phyloP scores from a whole-genome alignment of 257 asterid species.

The Datura wrightii region DNA sequence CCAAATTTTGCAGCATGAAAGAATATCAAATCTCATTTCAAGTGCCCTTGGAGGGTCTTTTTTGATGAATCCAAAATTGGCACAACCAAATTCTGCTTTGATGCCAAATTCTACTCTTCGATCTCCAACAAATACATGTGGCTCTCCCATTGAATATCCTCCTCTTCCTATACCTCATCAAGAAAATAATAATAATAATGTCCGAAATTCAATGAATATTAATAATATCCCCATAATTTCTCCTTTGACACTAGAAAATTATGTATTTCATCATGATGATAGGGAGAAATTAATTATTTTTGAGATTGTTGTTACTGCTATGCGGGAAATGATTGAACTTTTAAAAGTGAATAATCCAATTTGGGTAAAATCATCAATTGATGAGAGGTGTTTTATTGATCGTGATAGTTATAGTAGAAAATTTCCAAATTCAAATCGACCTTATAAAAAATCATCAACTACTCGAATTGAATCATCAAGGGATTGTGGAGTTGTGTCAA shows the following conservation, averaged over 20 bases:
- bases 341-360: conserved; percentile 60
- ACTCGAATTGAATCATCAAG: conserved; percentile 65
- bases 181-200: neutral
- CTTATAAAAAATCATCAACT: conserved; percentile 38
- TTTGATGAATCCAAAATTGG: neutral
- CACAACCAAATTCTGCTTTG: conserved; percentile 20
- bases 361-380: conserved; percentile 53
- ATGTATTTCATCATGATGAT: neutral
- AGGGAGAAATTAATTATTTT: conserved; percentile 46
- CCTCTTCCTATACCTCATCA: neutral
- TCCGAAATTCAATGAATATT: conserved; percentile 24
- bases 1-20: conserved; percentile 47
- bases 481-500: conserved; percentile 49
- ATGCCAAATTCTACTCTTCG: neutral
- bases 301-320: conserved; percentile 51
- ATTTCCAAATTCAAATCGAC: conserved; percentile 48
- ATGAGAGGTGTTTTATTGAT: conserved; percentile 53
- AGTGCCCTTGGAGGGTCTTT: conserved; percentile 43
- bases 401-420: conserved; percentile 58
- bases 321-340: conserved; percentile 63
- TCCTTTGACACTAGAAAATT: neutral
- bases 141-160: conserved; percentile 31
- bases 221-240: conserved; percentile 19
- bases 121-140: neutral
- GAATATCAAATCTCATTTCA: conserved; percentile 42